phyloP scores from a whole-genome alignment of 208 protist genomes.

The Crithidia fasciculata region DNA sequence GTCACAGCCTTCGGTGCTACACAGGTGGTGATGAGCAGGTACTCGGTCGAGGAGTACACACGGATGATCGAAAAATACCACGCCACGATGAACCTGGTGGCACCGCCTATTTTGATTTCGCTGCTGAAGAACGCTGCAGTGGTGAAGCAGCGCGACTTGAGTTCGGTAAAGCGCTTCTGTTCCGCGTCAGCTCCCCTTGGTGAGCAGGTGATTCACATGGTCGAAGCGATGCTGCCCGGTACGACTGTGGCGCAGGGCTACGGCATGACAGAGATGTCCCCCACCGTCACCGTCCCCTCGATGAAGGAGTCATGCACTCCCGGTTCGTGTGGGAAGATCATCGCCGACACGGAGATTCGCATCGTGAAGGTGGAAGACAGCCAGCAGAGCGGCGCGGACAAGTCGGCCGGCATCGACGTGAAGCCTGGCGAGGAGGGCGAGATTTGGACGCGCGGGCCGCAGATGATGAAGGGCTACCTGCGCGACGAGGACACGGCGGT shows the following conservation, averaged over 20 bases:
- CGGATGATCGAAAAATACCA: conserved; percentile 47
- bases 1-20: conserved; percentile 24
- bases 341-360: conserved; percentile 47
- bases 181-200: conserved; percentile 68
- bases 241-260: conserved; percentile 58
- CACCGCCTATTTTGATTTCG: conserved; percentile 74
- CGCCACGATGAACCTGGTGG: conserved; percentile 58
- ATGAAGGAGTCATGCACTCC: background rate
- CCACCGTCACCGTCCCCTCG: conserved; percentile 17
- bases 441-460: conserved; percentile 68
- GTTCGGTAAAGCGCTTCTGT: conserved; percentile 34
- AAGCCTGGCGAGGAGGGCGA: conserved; percentile 55
- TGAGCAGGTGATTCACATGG: conserved; percentile 33
- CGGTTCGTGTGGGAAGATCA: conserved; percentile 18
- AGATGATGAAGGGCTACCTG: conserved; percentile 83
- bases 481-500: conserved; percentile 51
- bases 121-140: conserved; percentile 65
- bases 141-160: conserved; percentile 29
- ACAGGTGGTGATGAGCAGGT: conserved; percentile 56
- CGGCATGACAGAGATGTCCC: conserved; percentile 82
- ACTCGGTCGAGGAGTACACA: conserved; percentile 41
- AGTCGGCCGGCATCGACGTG: conserved; percentile 37
- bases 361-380: conserved; percentile 46
- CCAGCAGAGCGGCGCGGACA: conserved; percentile 46
- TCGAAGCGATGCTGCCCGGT: conserved; percentile 23